Evolutionary conservation across 352 stramenopile species (phyloP).

Genomic region (Phytophthora sansomeana): DNA sequence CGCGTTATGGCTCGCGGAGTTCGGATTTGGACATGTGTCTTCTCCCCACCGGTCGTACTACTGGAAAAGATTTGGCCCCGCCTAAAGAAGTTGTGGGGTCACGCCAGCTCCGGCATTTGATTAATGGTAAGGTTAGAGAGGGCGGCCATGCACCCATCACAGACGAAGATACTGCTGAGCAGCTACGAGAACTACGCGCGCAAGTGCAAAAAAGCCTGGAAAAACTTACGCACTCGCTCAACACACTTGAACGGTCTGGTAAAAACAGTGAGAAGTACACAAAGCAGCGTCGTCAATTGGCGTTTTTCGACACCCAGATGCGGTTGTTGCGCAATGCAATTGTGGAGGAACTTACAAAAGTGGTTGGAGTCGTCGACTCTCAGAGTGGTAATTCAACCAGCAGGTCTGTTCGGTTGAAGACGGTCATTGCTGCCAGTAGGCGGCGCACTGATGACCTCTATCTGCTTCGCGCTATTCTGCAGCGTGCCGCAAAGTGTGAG

Average conservation of each 20-base stretch:
- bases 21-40: slow-evolving; percentile 87
- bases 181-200: slow-evolving; percentile 49
- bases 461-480: slow-evolving; percentile 50
- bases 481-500: slow-evolving; percentile 57
- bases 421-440: slow-evolving; percentile 46
- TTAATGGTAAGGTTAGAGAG: slow-evolving; percentile 35
- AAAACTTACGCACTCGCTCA: slow-evolving; percentile 50
- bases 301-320: slow-evolving; percentile 57
- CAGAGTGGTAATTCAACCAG: slow-evolving; percentile 15
- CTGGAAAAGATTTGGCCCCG: slow-evolving; percentile 9
- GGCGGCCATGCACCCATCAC: slow-evolving; percentile 19
- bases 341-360: slow-evolving; percentile 26
- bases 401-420: slow-evolving; percentile 40
- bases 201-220: slow-evolving; percentile 62
- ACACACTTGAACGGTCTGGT: slow-evolving; percentile 36
- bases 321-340: slow-evolving; percentile 45
- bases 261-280: slow-evolving; percentile 41
- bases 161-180: slow-evolving; percentile 24
- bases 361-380: slow-evolving; percentile 13
- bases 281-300: slow-evolving; percentile 48
- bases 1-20: slow-evolving; percentile 69
- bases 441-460: slow-evolving; percentile 61
- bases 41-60: slow-evolving; percentile 34
- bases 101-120: slow-evolving; percentile 54
- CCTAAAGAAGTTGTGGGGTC: slow-evolving; percentile 40